A percentile compares a stretch with the other conserved stretches of the same genome.
Conservation (phyloP, 2,329 filamentous ascomycete genomes). For the Cadophora sp. region DNA sequence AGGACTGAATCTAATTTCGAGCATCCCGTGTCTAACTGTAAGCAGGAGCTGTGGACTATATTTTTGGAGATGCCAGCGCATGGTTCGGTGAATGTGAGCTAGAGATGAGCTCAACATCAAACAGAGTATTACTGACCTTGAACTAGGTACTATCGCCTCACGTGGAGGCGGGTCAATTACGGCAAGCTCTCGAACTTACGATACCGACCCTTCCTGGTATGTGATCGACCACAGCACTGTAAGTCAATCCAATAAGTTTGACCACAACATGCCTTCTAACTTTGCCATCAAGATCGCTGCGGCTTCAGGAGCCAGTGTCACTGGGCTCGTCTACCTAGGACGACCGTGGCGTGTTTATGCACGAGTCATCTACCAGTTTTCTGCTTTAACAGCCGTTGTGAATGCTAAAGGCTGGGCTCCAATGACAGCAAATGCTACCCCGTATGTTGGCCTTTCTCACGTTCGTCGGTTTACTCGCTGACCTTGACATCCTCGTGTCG, state of each 20-base stretch:
- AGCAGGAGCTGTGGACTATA: conserved; percentile 1
- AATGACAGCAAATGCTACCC: conserved; percentile 13
- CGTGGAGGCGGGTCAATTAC: conserved; percentile 19
- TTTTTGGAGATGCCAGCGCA: conserved; percentile 15
- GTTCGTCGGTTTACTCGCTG: not conserved
- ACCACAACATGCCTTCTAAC: not conserved
- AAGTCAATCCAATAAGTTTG: too few species aligned
- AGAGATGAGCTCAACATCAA: conserved; percentile 6
- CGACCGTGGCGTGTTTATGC: conserved; percentile 17
- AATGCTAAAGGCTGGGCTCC: conserved; percentile 14
- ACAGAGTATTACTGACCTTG: conserved; percentile 1
- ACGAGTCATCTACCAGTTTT: conserved; percentile 12
- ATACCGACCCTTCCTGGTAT: too few species aligned
- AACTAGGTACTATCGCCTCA: conserved; percentile 39
- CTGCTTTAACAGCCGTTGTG: conserved; percentile 7
- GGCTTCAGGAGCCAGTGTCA: conserved; percentile 11
- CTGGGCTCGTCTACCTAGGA: conserved; percentile 8
- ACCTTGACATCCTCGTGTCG: conserved; percentile 6
- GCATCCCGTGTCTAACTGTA: too few species aligned
- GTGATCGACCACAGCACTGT: too few species aligned
- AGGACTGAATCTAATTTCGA: not conserved
- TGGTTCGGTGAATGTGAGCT: conserved; percentile 15
- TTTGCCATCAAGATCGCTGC: conserved; percentile 11
- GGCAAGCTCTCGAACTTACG: too few species aligned
- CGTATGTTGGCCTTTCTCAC: conserved; percentile 2